These are phyloP conservation scores for Thraustochytrium striatum DNA, from an alignment of 352 stramenopile genomes.

Conservation along the genomic window DNA sequence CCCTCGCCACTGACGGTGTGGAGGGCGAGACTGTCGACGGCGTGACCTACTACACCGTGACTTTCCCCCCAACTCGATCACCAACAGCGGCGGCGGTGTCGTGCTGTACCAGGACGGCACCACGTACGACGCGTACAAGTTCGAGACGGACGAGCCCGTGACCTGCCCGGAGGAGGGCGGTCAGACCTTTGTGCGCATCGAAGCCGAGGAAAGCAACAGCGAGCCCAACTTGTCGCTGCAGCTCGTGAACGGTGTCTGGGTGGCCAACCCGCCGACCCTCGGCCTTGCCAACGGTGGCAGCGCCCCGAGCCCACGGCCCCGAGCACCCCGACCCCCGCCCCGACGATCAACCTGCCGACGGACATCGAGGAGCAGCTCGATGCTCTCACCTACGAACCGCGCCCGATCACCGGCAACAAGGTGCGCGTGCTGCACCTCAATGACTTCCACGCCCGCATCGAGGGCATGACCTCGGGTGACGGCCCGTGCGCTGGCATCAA, in stretches of 20 bases:
- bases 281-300: too few species aligned
- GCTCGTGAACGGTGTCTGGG: too few species aligned
- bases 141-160: too few species aligned
- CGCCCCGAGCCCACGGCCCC: not conserved
- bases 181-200: too few species aligned
- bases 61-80: not conserved
- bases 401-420: not conserved
- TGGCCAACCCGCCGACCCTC: too few species aligned
- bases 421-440: constrained; percentile 43
- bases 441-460: constrained; percentile 40
- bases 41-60: not conserved
- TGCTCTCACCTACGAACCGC: not conserved
- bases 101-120: not conserved
- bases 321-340: not conserved
- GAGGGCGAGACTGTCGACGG: not conserved
- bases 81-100: not conserved
- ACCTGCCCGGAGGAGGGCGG: too few species aligned
- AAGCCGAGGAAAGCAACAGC: too few species aligned
- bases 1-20: too few species aligned
- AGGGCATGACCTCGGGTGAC: not conserved
- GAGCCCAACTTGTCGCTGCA: too few species aligned
- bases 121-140: not conserved
- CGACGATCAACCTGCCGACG: not conserved
- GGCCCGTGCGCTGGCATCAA: not conserved
- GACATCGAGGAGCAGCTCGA: not conserved